Evolutionary conservation across 257 asterid genomes (phyloP).

Genomic region (Solanum bulbocastanum): DNA sequence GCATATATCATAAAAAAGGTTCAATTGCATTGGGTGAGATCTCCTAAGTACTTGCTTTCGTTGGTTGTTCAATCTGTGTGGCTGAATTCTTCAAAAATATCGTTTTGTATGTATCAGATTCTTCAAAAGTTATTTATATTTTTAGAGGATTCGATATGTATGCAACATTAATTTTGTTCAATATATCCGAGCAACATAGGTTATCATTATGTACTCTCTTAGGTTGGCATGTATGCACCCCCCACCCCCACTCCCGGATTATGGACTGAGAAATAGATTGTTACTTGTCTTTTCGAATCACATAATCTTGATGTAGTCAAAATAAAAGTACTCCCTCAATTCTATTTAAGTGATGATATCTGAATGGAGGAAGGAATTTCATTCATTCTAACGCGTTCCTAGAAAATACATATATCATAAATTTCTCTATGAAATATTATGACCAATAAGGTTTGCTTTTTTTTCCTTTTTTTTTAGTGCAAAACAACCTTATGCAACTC

Average conservation of each 20-base stretch:
- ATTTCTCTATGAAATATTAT: not conserved
- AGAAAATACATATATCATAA: not conserved
- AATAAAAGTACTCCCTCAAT: not conserved
- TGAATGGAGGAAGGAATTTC: not conserved
- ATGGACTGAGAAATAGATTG: not conserved
- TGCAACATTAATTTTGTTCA: not conserved
- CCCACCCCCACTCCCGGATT: not conserved
- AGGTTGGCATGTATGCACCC: not conserved
- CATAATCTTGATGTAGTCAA: not conserved
- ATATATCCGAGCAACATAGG: not conserved
- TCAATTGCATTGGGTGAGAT: constrained; percentile 47
- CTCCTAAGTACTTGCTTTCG: constrained; percentile 45
- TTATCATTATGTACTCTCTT: not conserved
- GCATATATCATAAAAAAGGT: constrained; percentile 10
- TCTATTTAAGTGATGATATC: not conserved
- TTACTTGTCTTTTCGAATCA: not conserved
- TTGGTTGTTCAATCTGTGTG: not conserved
- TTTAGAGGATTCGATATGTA: not conserved
- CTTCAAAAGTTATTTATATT: not conserved
- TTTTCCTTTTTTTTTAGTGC: not conserved
- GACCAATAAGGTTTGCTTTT: not conserved
- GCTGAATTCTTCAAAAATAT: not conserved
- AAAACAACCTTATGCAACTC: not conserved
- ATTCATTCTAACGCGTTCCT: not conserved
- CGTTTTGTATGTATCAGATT: not conserved